A percentile compares a stretch with the other conserved stretches of the same genome.
phyloP scores from a whole-genome alignment of 345 rosid genomes.

The Eucalyptus curtisii region DNA sequence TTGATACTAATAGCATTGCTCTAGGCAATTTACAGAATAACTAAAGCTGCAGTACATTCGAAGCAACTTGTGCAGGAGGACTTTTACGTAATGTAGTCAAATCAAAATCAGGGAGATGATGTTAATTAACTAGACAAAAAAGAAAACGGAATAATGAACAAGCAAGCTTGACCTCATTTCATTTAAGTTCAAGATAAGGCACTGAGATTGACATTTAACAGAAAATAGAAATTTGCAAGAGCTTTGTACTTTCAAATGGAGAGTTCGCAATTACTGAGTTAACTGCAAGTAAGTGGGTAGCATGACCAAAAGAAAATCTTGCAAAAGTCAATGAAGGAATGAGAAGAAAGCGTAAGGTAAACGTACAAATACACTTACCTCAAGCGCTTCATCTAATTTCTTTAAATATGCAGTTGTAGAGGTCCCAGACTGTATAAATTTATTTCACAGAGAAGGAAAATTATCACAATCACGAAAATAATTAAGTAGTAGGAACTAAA shows the following conservation, averaged over 20 bases:
- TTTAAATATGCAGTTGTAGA: conserved; percentile 55
- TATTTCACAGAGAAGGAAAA: neutral
- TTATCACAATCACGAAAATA: neutral
- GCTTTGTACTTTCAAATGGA: neutral
- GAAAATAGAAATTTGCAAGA: neutral
- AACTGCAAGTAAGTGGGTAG: neutral
- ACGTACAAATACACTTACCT: conserved; percentile 24
- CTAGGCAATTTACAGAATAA: neutral
- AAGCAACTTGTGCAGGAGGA: neutral
- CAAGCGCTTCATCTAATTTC: conserved; percentile 77
- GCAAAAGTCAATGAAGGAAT: neutral
- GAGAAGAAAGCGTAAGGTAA: neutral
- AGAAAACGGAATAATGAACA: neutral
- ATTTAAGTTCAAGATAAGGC: neutral
- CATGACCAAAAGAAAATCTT: neutral
- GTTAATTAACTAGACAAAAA: neutral
- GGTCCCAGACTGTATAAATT: conserved; percentile 56
- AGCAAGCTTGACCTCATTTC: neutral
- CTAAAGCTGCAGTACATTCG: neutral
- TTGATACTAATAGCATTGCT: neutral
- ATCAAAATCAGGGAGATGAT: neutral
- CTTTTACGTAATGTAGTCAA: neutral
- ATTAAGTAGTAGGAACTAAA: neutral
- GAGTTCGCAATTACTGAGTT: neutral
- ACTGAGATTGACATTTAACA: neutral